These are phyloP conservation scores for Aspergillus brunneoviolaceus DNA, from an alignment of 2,329 filamentous ascomycete genomes.

Conservation along the genomic window DNA sequence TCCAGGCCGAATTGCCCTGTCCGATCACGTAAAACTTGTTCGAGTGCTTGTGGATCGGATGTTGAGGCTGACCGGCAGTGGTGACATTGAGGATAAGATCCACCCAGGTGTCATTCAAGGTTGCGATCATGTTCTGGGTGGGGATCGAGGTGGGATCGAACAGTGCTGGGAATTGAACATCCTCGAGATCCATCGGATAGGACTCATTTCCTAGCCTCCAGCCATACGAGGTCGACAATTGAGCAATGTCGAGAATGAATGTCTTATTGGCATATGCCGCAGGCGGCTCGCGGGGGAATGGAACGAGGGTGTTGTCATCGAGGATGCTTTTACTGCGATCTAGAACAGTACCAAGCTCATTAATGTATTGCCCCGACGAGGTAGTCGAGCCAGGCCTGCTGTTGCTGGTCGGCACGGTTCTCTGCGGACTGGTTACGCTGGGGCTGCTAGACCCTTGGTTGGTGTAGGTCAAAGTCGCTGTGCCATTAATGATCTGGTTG, in stretches of 20 bases:
- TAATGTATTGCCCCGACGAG: slow-evolving; percentile 46
- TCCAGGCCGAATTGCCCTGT: slow-evolving; percentile 38
- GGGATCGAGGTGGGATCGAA: slow-evolving; percentile 12
- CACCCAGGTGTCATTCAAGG: slow-evolving; percentile 41
- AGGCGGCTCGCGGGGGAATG: slow-evolving; percentile 48
- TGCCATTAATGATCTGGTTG: slow-evolving; percentile 55
- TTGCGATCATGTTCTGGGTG: slow-evolving; percentile 31
- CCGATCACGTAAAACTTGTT: slow-evolving; percentile 49
- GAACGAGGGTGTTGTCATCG: slow-evolving; percentile 42
- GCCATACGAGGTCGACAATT: slow-evolving; percentile 29
- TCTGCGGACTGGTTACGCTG: neutral
- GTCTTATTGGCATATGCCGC: slow-evolving; percentile 47
- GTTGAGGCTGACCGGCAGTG: slow-evolving; percentile 34
- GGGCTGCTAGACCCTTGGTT: neutral
- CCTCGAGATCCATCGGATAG: slow-evolving; percentile 28
- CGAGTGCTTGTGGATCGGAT: slow-evolving; percentile 51
- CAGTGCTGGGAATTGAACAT: slow-evolving; percentile 7
- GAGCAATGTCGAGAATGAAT: slow-evolving; percentile 37
- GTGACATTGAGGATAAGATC: slow-evolving; percentile 38
- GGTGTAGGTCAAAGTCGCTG: slow-evolving; percentile 49
- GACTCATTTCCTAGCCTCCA: slow-evolving; percentile 34
- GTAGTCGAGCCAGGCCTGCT: slow-evolving; percentile 36
- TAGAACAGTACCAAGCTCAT: slow-evolving; percentile 49
- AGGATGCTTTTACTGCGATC: slow-evolving; percentile 43
- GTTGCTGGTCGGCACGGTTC: neutral